Evolutionary conservation across 768 basidiomycete species (phyloP).

Genomic region (Suillus occidentalis): DNA sequence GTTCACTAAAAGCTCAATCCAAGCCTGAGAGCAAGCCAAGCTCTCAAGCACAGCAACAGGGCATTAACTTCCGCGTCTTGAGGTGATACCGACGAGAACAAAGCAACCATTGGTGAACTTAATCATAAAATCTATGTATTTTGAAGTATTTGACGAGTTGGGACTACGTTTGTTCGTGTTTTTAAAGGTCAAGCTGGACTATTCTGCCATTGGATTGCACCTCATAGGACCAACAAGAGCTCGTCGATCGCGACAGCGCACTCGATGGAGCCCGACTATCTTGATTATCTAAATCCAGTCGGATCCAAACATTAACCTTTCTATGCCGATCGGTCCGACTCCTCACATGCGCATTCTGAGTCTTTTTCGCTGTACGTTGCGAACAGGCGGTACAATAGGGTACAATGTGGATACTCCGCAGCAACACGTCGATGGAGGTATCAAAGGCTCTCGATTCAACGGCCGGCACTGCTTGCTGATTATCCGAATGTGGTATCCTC

Average conservation of each 20-base stretch:
- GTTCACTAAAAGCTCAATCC: neutral
- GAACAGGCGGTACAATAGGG: neutral
- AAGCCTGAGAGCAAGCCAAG: neutral
- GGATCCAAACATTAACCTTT: neutral
- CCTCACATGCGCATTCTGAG: conserved; percentile 10
- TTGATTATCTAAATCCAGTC: neutral
- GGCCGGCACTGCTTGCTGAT: neutral
- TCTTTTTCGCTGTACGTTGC: conserved; percentile 25
- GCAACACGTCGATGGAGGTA: too few species aligned
- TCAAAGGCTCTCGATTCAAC: too few species aligned
- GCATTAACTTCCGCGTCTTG: too few species aligned
- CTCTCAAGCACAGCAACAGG: neutral
- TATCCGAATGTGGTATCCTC: neutral
- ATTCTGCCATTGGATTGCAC: neutral
- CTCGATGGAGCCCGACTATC: neutral
- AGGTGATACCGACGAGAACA: too few species aligned
- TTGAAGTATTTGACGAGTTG: too few species aligned
- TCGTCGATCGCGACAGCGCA: neutral
- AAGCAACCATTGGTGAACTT: too few species aligned
- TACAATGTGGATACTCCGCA: neutral
- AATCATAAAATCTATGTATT: too few species aligned
- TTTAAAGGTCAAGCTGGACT: too few species aligned
- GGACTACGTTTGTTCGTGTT: too few species aligned
- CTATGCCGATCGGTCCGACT: conserved; percentile 24
- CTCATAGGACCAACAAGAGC: neutral